phyloP scores from a whole-genome alignment of 2,329 filamentous ascomycete genomes.

The Fusarium coffeatum region DNA sequence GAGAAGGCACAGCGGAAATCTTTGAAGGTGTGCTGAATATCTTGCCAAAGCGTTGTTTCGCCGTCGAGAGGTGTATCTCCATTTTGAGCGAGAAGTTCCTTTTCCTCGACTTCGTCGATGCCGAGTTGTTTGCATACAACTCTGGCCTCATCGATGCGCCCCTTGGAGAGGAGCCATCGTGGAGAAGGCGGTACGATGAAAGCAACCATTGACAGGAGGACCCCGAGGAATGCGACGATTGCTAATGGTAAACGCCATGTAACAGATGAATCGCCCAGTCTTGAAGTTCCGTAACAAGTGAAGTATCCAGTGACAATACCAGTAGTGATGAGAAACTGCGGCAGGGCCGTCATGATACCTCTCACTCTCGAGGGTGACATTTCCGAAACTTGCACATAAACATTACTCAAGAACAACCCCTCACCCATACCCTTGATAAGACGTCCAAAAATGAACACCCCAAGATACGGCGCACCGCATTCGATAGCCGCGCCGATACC shows the following conservation, averaged over 20 bases:
- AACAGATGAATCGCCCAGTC: constrained; percentile 56
- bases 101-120: constrained; percentile 57
- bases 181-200: constrained; percentile 63
- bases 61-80: constrained; percentile 30
- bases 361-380: constrained; percentile 65
- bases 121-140: constrained; percentile 54
- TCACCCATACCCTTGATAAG: constrained; percentile 67
- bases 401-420: constrained; percentile 65
- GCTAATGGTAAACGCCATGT: constrained; percentile 68
- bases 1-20: constrained; percentile 52
- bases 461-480: constrained; percentile 52
- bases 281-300: constrained; percentile 67
- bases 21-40: constrained; percentile 44
- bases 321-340: constrained; percentile 64
- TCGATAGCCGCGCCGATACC: constrained; percentile 62
- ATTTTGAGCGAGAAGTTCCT: constrained; percentile 50
- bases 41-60: constrained; percentile 47
- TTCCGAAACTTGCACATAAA: constrained; percentile 67
- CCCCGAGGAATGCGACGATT: constrained; percentile 50
- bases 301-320: constrained; percentile 69
- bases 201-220: constrained; percentile 46
- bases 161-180: constrained; percentile 64
- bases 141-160: constrained; percentile 58
- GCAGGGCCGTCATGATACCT: constrained; percentile 63
- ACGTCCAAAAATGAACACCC: constrained; percentile 66